Evolutionary conservation across 495 filamentous ascomycete genomes (phyloP), one percentile per base, ranked within the genome.

Genomic region (Opeltia flavorubescens): DNA sequence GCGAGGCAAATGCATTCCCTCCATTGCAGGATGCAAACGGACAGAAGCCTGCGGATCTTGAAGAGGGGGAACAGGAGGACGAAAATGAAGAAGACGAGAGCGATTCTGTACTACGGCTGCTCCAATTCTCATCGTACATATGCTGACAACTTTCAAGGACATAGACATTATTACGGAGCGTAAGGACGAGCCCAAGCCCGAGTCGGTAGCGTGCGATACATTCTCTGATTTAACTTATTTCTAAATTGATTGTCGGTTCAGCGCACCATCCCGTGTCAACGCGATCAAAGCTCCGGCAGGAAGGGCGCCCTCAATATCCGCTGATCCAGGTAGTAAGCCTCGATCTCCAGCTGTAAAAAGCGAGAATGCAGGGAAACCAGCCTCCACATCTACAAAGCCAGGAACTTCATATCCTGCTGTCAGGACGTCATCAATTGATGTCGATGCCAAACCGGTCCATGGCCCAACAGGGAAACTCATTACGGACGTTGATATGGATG

Each of bases 161-260:
- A 83, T 98, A 54, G 88, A 96, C 55, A 93, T 98, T 55, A 93
- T 95, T 54, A 88, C 84, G 49, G 91, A 89, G 54, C 66, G 75
- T 27, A 84, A 91, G 63, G 86, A 88, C 44, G 81, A 81, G 49
- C 66, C 77, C 9, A 81, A 81, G 48, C 70, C 84, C 34, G 78
- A 86, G 44, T 74, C 84, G 36, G 69, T 25, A 77, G 36, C 40
- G 53, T 56, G 40, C 56, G 68, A 6, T 75, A 74, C 76, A 59
- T 70, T 77, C 52, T 61, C 55, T 54, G 24, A 30, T 43, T 46
- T 18, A 34, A 9, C 42, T 40, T 15, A 15, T 26, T 23, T 20
- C 47, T 39, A 18, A 20, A 20, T 41, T 43, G 29, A 46, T 41
- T 54, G 39, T 57, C 56, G 24, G 50, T 41, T 13, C 44, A 46